Base-by-base conservation (phyloP, 73 alveolate genomes). In the Loxodes magnus region DNA sequence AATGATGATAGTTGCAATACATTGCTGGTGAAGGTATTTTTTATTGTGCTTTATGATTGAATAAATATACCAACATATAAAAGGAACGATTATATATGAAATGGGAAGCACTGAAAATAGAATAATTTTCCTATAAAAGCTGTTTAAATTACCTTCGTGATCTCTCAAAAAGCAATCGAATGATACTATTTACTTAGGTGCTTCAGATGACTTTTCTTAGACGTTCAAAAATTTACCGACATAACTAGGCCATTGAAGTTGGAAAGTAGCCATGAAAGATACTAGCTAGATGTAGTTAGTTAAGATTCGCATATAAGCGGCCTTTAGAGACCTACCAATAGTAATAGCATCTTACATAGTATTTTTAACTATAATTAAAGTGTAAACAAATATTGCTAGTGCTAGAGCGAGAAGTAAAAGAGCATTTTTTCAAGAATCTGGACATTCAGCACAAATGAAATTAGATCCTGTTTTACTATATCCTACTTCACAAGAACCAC, bases 401-500 rank as follows among this genome's bases (percentile, higher is more conserved):
- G 46, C n/a, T 4, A 74, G 42, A 23, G 72, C 80, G 3, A 43
- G 12, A 3, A 67, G 24, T 39, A 64, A 57, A 15, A 67, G 16
- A 4, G 56, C 12, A 51, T 67, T 67, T 7, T 35, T 21, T 5
- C 30, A 41, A 10, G 58, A 46, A 15, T 24, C 44, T 15, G 84
- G 90, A 35, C 90, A 77, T 19, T 12, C 12, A 22, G 34, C 39
- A 36, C 90, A 77, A 14, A 42, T 56, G 44, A 62, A 54, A 9
- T 52, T 60, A 5, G 80, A 74, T 15, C 69, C 19, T n/a, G n/a
- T n/a, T 35, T 67, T 59, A n/a, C 71, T 27, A 34, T 69, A 77
- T 22, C 84, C 90, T 25, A 74, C 74, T 55, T 48, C 10, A 49
- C 90, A 77, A 6, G 74, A 58, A 35, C 68, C 42, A 41, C 90